Conservation (phyloP, 306 rosid species). For the Inga oerstediana region DNA sequence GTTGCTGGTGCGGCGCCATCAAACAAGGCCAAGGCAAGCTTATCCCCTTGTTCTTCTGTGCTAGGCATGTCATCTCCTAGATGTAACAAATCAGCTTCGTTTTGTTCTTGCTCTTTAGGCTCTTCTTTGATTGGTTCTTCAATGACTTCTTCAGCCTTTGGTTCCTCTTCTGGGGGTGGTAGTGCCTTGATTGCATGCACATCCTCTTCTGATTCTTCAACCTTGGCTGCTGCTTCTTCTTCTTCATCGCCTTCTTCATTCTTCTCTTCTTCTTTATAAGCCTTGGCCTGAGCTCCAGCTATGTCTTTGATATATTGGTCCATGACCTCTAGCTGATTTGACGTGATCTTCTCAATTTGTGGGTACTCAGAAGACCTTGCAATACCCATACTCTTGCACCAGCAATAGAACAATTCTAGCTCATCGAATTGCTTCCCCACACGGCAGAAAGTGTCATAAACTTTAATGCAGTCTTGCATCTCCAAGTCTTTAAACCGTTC, state of each 20-base stretch:
- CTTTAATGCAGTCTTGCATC: slow-evolving; percentile 54
- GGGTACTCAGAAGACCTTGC: slow-evolving; percentile 90
- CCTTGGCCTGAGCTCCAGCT: slow-evolving; percentile 32
- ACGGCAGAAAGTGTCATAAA: slow-evolving; percentile 74
- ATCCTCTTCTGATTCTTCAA: slow-evolving; percentile 44
- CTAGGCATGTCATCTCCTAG: slow-evolving; percentile 56
- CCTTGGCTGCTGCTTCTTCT: neutral
- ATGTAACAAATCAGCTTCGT: slow-evolving; percentile 69
- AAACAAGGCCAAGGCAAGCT: slow-evolving; percentile 77
- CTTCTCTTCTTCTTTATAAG: neutral
- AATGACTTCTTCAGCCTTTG: slow-evolving; percentile 31
- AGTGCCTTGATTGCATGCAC: slow-evolving; percentile 63
- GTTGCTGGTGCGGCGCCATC: slow-evolving; percentile 47
- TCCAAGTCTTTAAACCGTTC: slow-evolving; percentile 76
- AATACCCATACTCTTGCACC: slow-evolving; percentile 70
- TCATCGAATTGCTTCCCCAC: slow-evolving; percentile 86
- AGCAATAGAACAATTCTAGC: slow-evolving; percentile 66
- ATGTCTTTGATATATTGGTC: slow-evolving; percentile 76
- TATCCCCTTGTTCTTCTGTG: slow-evolving; percentile 47
- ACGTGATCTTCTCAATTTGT: slow-evolving; percentile 69
- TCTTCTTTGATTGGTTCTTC: slow-evolving; percentile 33
- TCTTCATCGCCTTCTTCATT: neutral
- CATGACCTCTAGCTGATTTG: slow-evolving; percentile 75
- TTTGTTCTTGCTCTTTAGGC: slow-evolving; percentile 32
- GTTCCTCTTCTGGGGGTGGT: slow-evolving; percentile 61